Base-by-base conservation (phyloP, 2,329 filamentous ascomycete genomes). In the Claviceps citrina region DNA sequence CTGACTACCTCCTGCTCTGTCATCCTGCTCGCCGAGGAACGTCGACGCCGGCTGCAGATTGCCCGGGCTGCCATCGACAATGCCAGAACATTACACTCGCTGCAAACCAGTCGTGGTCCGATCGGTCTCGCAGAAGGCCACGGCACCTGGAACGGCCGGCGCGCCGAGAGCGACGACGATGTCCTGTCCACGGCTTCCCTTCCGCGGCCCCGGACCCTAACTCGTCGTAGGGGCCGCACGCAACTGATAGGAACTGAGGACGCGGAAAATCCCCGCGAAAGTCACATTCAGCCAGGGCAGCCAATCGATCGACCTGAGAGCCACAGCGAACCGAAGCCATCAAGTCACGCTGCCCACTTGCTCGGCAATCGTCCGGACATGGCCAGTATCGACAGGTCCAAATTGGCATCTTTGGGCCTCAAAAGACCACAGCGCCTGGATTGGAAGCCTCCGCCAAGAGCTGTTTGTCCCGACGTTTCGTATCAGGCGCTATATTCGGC, bases 1-100 rank as follows among this genome's bases (percentile, higher is more conserved):
- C 55, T 76, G 13, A 71, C 71, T 38, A 74, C 71, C 2, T 72
- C 71, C 7, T 75, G 70, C 50, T 73, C 70, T 31, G 62, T 75
- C 41, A 64, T 67, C 37, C 53, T 71, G 20, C 58, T 76, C 41
- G 62, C 71, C 42, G 71, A 76, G 54, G 71, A 76, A 53, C 68
- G 70, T 36, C 64, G 71, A 43, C 67, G 69, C 42, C 66, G 70
- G 20, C 67, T 74, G 44, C 66, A 67, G 40, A 60, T 70, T 33
- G 63, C 69, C 26, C 61, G 61, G 33, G 59, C 66, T 16, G 66
- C 68, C 13, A 60, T 71, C 27, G 61, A 68, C 4, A 75, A 75
- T 59, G 68, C 66, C 18, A 59, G 67, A 40, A 71, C 64, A 42
- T 51, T 74, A 8, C 70, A 65, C 42, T 61, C 60, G 4, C 57